These are phyloP conservation scores for Fraxinus pennsylvanica DNA, from an alignment of 257 asterid species.

Conservation along the genomic window DNA sequence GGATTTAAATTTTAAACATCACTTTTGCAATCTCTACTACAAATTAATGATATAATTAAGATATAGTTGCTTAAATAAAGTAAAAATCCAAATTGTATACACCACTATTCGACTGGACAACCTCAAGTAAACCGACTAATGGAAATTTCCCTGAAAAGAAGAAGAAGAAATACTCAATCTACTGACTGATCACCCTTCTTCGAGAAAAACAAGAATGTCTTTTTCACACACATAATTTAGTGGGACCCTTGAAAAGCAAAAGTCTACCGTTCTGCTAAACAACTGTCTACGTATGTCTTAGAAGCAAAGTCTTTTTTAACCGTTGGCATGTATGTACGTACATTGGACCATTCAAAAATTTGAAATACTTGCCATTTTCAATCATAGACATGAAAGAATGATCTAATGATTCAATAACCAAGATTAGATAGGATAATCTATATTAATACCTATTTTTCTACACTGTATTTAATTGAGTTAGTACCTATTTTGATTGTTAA, in stretches of 20 bases:
- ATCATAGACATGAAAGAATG: conserved; percentile 15
- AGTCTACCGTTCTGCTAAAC: not conserved
- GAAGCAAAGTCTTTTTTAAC: conserved; percentile 68
- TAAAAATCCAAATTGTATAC: too few relatives aligned
- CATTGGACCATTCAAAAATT: conserved; percentile 28
- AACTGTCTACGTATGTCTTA: conserved; percentile 42
- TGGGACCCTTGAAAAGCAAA: conserved; percentile 1
- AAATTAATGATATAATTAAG: too few relatives aligned
- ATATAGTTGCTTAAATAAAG: too few relatives aligned
- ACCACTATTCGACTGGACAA: too few relatives aligned
- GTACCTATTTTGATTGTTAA: conserved; percentile 41
- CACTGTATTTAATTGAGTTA: conserved; percentile 19
- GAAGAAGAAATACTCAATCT: not conserved
- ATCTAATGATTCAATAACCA: conserved; percentile 9
- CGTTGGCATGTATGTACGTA: conserved; percentile 43
- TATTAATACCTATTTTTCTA: conserved; percentile 20
- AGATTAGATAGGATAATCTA: conserved; percentile 17
- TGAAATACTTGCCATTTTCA: conserved; percentile 30
- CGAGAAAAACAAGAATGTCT: conserved; percentile 27
- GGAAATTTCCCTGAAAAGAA: too few relatives aligned
- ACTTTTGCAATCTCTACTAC: not conserved
- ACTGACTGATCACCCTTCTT: conserved; percentile 40
- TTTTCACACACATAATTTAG: conserved; percentile 28
- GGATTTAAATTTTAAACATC: not conserved
- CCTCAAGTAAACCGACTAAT: too few relatives aligned